Conservation (phyloP, 2,329 filamentous ascomycete species). For the Apiospora arundinis region DNA sequence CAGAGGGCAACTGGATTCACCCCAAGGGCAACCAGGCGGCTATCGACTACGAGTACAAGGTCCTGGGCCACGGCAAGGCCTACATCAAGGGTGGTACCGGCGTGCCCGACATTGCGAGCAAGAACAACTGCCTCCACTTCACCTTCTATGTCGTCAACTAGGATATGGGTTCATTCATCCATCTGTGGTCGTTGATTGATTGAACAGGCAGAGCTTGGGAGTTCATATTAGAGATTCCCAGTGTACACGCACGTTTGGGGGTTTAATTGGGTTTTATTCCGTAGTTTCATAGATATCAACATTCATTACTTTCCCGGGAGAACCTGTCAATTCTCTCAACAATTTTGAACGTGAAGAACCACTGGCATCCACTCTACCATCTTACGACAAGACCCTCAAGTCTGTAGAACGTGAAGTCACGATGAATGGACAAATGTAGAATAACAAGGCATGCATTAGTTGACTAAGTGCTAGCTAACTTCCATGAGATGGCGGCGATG, state of each 20-base stretch:
- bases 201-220: neutral
- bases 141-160: constrained; percentile 31
- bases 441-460: neutral
- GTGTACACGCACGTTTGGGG: neutral
- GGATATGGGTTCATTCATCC: no score
- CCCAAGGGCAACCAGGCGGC: constrained; percentile 43
- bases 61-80: constrained; percentile 40
- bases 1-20: constrained; percentile 46
- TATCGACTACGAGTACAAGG: constrained; percentile 40
- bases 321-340: no score
- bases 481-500: no score
- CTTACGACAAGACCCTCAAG: neutral
- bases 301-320: neutral
- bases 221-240: neutral
- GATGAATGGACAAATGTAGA: neutral
- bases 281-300: neutral
- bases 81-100: constrained; percentile 45
- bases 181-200: neutral
- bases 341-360: neutral
- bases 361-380: neutral
- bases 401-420: neutral
- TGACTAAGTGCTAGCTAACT: neutral
- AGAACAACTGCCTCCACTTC: constrained; percentile 40
- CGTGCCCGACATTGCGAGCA: constrained; percentile 41
- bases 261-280: neutral